Conservation (phyloP, 352 stramenopile species). For the Phytophthora cryptogea region DNA sequence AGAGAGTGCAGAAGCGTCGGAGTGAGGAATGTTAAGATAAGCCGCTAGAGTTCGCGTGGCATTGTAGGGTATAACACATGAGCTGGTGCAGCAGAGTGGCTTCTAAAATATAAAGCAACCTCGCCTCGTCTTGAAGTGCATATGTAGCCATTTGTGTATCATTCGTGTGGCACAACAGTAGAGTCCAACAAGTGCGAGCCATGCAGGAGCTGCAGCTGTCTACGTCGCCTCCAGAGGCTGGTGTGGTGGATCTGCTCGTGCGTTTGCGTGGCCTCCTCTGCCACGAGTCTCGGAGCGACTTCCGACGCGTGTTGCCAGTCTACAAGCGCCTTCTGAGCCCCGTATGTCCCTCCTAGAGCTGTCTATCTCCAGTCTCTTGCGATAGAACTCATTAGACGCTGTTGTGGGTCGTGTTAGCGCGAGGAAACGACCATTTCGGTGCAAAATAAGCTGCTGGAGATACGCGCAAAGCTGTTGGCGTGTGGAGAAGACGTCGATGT, state of each 20-base stretch:
- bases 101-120: slow-evolving; percentile 4
- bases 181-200: neutral
- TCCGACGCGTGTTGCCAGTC: slow-evolving; percentile 40
- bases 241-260: slow-evolving; percentile 50
- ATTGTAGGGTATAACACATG: slow-evolving; percentile 30
- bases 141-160: slow-evolving; percentile 1
- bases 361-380: neutral
- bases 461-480: slow-evolving; percentile 27
- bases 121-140: slow-evolving; percentile 9
- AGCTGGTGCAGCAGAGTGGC: slow-evolving; percentile 47
- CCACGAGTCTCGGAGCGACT: slow-evolving; percentile 16
- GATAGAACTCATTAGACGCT: neutral
- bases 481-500: slow-evolving; percentile 22
- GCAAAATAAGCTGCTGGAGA: slow-evolving; percentile 29
- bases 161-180: neutral
- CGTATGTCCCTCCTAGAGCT: slow-evolving; percentile 28
- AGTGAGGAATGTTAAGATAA: slow-evolving; percentile 21
- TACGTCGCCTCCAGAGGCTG: slow-evolving; percentile 9
- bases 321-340: slow-evolving; percentile 60
- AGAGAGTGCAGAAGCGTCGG: slow-evolving; percentile 31
- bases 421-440: slow-evolving; percentile 12
- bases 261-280: slow-evolving; percentile 40
- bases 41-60: slow-evolving; percentile 17
- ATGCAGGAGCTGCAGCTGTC: slow-evolving; percentile 1
- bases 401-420: neutral